A percentile compares a stretch with the other conserved stretches of the same genome.
Conservation (phyloP, 306 rosid genomes). For the Pterocarpus macrocarpus region DNA sequence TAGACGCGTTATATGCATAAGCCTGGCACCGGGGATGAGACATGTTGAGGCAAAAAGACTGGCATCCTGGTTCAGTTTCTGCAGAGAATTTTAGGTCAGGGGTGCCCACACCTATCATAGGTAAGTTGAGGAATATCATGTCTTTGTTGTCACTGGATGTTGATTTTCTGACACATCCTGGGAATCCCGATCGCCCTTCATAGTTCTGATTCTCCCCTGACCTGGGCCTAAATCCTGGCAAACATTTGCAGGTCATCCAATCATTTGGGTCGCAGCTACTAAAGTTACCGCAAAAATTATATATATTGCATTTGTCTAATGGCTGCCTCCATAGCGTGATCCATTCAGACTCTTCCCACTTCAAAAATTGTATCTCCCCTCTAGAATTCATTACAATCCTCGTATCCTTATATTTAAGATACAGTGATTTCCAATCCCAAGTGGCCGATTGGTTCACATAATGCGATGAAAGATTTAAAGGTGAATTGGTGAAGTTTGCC, state of each 20-base stretch:
- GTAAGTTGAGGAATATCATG: constrained; percentile 41
- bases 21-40: constrained; percentile 46
- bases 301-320: background rate
- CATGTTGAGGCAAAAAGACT: background rate
- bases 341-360: background rate
- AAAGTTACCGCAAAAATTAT: constrained; percentile 50
- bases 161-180: constrained; percentile 45
- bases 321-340: background rate
- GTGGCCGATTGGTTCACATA: background rate
- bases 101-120: background rate
- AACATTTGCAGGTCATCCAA: constrained; percentile 39
- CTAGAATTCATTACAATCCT: constrained; percentile 46
- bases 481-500: background rate
- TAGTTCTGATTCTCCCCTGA: background rate
- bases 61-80: constrained; percentile 45
- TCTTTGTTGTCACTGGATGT: background rate
- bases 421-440: background rate
- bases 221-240: constrained; percentile 52
- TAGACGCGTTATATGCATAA: constrained; percentile 52
- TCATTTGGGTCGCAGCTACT: constrained; percentile 43
- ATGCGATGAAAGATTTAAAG: background rate
- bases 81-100: fast-evolving
- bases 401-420: background rate
- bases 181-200: background rate
- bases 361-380: constrained; percentile 21